phyloP scores from a whole-genome alignment of 2,329 filamentous ascomycete species.

The Xylariales sp. region DNA sequence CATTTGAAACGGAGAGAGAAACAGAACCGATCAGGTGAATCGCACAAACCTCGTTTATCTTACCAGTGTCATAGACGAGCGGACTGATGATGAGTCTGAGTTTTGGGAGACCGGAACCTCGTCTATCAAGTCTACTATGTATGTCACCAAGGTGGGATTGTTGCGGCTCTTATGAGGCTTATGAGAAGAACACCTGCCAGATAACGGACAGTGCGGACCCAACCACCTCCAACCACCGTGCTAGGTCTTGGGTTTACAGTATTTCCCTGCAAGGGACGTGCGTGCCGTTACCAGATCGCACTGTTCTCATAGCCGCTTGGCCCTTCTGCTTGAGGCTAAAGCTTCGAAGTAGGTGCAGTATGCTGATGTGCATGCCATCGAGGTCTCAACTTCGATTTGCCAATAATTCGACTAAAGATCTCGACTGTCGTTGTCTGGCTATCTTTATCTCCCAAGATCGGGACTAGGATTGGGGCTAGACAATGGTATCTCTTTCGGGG shows the following conservation, averaged over 20 bases:
- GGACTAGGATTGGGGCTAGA: no score
- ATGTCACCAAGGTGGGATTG: no score
- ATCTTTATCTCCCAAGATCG: no score
- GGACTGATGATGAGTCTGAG: no score
- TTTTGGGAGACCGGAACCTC: no score
- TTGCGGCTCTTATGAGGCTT: constrained; percentile 3
- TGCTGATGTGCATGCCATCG: not conserved
- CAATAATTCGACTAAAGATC: not conserved
- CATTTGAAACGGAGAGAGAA: constrained; percentile 8
- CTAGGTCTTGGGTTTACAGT: not conserved
- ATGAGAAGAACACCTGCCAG: not conserved
- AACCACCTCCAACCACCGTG: constrained; percentile 1
- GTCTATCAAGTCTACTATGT: no score
- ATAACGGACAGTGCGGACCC: not conserved
- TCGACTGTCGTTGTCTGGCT: no score
- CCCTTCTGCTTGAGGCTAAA: constrained; percentile 9
- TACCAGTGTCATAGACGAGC: no score
- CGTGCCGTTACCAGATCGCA: not conserved
- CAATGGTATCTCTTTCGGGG: no score
- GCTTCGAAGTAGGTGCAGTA: not conserved
- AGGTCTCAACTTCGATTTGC: not conserved
- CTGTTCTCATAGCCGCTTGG: constrained; percentile 6
- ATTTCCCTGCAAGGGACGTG: constrained; percentile 1
- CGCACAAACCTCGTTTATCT: no score
- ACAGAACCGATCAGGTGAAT: not conserved